Percentiles rank a stretch among this genome's conserved stretches.
Conservation (phyloP, 768 basidiomycete genomes). For the Suillus placidus region DNA sequence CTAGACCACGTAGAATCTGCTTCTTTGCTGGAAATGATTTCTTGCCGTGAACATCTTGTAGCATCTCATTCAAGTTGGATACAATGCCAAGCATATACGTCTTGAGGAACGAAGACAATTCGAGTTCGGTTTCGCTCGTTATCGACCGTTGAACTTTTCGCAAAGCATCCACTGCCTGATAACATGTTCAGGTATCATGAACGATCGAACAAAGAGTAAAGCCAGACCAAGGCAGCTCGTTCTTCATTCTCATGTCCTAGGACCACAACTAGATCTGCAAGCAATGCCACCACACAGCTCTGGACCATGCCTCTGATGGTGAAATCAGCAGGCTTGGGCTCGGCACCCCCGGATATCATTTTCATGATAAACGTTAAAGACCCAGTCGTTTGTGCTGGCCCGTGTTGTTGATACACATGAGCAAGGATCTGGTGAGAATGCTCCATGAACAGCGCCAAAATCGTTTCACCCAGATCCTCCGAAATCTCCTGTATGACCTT, state of each 20-base stretch:
- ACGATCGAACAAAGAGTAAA: not conserved
- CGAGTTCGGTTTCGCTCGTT: conserved; percentile 30
- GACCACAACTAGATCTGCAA: conserved; percentile 74
- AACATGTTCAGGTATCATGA: conserved; percentile 31
- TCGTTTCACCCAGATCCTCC: conserved; percentile 45
- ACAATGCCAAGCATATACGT: conserved; percentile 83
- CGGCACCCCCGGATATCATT: conserved; percentile 49
- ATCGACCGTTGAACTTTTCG: conserved; percentile 43
- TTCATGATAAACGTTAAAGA: conserved; percentile 64
- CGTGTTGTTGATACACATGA: conserved; percentile 62
- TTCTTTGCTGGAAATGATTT: conserved; percentile 71
- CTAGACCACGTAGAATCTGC: conserved; percentile 79
- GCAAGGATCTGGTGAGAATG: conserved; percentile 64
- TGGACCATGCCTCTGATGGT: conserved; percentile 57
- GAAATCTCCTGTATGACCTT: conserved; percentile 66
- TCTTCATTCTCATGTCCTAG: conserved; percentile 69
- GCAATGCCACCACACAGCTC: conserved; percentile 66
- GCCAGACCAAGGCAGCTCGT: conserved; percentile 47
- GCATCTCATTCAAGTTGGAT: conserved; percentile 79
- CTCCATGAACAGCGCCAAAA: conserved; percentile 56
- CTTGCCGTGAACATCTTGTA: conserved; percentile 84
- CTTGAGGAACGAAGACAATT: conserved; percentile 66
- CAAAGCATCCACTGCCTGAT: conserved; percentile 51
- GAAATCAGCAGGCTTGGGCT: conserved; percentile 38
- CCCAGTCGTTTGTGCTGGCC: conserved; percentile 55